These are phyloP conservation scores for Coemansia sp. DNA, from an alignment of 192 early-diverging fungal species.

Conservation along the genomic window DNA sequence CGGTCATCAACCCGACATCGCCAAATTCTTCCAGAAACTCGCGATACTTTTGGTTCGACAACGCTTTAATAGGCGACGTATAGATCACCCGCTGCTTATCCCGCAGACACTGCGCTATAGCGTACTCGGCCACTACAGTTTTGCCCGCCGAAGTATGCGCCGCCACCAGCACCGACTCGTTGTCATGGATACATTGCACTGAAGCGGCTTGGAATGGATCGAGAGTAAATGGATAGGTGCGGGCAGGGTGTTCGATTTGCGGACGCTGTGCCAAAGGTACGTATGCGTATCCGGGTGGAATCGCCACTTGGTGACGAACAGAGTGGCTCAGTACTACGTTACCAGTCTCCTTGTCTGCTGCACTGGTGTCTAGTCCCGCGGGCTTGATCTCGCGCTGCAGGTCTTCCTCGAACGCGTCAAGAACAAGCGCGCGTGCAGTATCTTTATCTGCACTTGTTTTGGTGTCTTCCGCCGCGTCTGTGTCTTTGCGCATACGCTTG, in stretches of 20 bases:
- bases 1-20: slow-evolving; percentile 98
- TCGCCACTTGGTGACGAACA: slow-evolving; percentile 93
- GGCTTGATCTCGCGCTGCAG: slow-evolving; percentile 67
- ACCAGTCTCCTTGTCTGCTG: slow-evolving; percentile 56
- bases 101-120: slow-evolving; percentile 85
- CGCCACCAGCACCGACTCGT: slow-evolving; percentile 92
- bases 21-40: slow-evolving; percentile 95
- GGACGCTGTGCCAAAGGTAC: slow-evolving; percentile 85
- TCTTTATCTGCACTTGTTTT: slow-evolving; percentile 5
- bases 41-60: slow-evolving; percentile 98
- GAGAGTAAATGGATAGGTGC: slow-evolving; percentile 86
- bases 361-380: slow-evolving; percentile 55
- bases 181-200: slow-evolving; percentile 84
- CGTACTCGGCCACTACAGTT: slow-evolving; percentile 99
- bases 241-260: slow-evolving; percentile 74
- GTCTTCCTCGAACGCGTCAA: slow-evolving; percentile 71
- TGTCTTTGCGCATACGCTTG: slow-evolving; percentile 31
- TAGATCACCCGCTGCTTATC: slow-evolving; percentile 96
- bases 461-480: not conserved
- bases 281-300: slow-evolving; percentile 86
- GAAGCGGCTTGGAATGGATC: slow-evolving; percentile 96
- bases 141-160: slow-evolving; percentile 98
- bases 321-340: slow-evolving; percentile 55
- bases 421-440: slow-evolving; percentile 56
- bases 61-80: slow-evolving; percentile 96